Base-by-base conservation (phyloP, 2,329 filamentous ascomycete species). In the Fusarium pseudonygamai region DNA sequence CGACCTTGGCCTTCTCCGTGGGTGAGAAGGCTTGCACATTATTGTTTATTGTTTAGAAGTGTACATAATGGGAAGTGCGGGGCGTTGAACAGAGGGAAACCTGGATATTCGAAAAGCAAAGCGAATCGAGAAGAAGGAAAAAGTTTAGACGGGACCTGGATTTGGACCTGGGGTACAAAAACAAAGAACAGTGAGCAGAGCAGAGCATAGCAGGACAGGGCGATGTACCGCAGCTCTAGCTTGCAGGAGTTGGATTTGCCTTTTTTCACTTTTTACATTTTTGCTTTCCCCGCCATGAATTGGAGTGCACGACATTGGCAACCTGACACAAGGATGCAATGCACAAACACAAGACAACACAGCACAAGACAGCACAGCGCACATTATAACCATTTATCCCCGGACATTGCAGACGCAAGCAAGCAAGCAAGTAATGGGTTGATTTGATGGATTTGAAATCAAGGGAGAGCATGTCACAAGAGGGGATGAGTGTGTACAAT, bases 31-130 rank as follows among this genome's bases (percentile, higher is more conserved):
- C 46, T 64, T 69, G 65, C 66, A 74, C 69, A 74, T 68, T 72
- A 69, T 75, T 74, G 69, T 64, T 73, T 75, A 69, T 76, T 77
- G 68, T 73, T 68, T 77, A 76, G 72, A 76, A 39, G 26, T 76
- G 75, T 77, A 77, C 64, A 75, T 77, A 76, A 64, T 58, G 42
- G 55, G 43, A 67, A 57, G 64, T 68, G 36, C 61, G 45, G 62
- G 75, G 75, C 75, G 75, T 76, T 77, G 60, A 61, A 61, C 66
- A 75, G 63, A 69, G 61, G 61, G 50, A 59, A 47, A 64, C 42
- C 42, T 77, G 69, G 59, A 71, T 62, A 53, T 65, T 65, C 66
- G 69, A 64, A 73, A 73, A 65, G 56, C 66, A 43, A 61, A 55
- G 50, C 49, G 49, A 52, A 26, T 36, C n/a, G 49, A 74, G 36